phyloP scores from a whole-genome alignment of 306 rosid genomes.

The Citrullus colocynthis region DNA sequence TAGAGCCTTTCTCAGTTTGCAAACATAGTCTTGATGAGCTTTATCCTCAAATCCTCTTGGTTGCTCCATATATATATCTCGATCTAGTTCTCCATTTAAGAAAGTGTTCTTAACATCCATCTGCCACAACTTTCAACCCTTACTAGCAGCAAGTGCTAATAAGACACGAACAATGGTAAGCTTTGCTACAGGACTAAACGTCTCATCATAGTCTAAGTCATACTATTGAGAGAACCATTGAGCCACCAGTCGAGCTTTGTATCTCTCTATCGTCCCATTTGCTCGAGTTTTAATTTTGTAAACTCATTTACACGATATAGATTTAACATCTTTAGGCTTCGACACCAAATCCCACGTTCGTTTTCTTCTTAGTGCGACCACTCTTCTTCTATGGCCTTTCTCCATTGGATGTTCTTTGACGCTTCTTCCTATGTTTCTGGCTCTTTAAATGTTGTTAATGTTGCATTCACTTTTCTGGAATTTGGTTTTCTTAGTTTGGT shows the following conservation, averaged over 20 bases:
- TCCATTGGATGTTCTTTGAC: background rate
- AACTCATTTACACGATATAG: background rate
- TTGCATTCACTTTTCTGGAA: background rate
- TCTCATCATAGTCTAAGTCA: background rate
- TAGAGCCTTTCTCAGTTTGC: no score
- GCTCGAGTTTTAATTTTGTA: no score
- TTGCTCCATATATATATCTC: background rate
- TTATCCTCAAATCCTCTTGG: background rate
- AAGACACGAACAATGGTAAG: no score
- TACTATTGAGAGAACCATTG: background rate
- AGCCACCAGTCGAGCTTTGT: background rate
- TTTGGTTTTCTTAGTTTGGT: background rate
- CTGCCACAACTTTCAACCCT: background rate
- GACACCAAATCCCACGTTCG: background rate
- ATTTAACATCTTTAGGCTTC: background rate
- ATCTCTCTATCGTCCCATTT: background rate
- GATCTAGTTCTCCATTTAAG: background rate
- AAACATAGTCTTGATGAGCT: no score
- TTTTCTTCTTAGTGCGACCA: no score
- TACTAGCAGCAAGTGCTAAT: background rate
- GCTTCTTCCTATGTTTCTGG: background rate
- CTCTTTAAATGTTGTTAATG: background rate
- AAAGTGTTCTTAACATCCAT: no score
- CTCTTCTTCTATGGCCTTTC: background rate
- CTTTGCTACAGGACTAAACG: background rate